Evolutionary conservation across 148 eudicot genomes (phyloP), one percentile per base, ranked within the genome.

Genomic region (Heliosperma pusillum): DNA sequence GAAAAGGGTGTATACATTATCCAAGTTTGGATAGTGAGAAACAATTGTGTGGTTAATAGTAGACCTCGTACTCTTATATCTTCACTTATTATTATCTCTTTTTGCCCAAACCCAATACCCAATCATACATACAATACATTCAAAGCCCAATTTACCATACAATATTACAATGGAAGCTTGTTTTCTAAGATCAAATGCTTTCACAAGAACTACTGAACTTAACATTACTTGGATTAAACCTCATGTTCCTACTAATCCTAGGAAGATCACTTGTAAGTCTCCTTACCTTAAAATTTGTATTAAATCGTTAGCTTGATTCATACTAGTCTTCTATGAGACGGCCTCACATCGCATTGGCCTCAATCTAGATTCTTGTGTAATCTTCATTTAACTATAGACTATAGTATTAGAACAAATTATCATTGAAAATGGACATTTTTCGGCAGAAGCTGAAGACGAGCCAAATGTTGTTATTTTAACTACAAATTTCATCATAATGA

Each of bases 161-260:
- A 29, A 29, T 29, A 36, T n/a, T n/a, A 50, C 10, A 7, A 81
- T 93, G 96, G 91, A 93, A 72, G 93, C 91, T 85, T 84, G 91
- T 80, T 89, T 83, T 80, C 83, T 88, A 24, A 82, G 91, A 80
- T 89, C 96, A 73, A 87, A 82, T 70, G 77, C 87, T 44, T 77
- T 89, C 68, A 72, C 85, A 24, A 85, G 82, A 73, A 80, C 84
- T 66, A 71, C 81, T 24, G 77, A 88, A 61, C 53, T 80, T 69
- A 62, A 58, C 12, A 26, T 74, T 25, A 81, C 86, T 62, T 76
- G 74, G 58, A 45, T 78, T 66, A 77, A 77, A 81, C 36, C 85
- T 12, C 85, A 78, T 42, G 8, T 77, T 47, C 70, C 80, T 52
- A 22, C 76, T 17, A 26, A 36, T 67, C 77, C 84, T 15, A 77